Percentiles rank a stretch among this genome's conserved stretches.
Evolutionary conservation across 805 yeast genomes (phyloP).

Genomic region (Hanseniaspora occidentalis): DNA sequence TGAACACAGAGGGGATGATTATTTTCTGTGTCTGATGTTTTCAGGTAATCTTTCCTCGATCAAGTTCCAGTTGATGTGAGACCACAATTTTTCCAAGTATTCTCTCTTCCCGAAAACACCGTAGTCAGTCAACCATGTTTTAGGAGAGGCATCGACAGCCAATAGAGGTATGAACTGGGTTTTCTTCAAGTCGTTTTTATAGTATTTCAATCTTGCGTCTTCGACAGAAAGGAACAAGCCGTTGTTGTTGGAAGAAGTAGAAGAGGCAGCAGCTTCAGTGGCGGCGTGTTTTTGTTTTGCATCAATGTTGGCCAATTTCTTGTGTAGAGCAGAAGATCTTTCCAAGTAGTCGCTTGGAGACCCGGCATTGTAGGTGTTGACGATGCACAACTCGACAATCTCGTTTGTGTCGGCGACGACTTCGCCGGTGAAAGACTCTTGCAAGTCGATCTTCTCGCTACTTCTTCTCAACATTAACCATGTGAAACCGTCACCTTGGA

Average conservation of each 20-base stretch:
- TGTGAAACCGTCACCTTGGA: constrained; percentile 82
- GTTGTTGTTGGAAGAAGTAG: constrained; percentile 3
- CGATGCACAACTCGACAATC: constrained; percentile 34
- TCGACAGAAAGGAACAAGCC: constrained; percentile 19
- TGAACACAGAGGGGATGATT: constrained; percentile 2
- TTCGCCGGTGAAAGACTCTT: constrained; percentile 1
- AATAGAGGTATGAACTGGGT: constrained; percentile 40
- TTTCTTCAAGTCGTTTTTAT: constrained; percentile 13
- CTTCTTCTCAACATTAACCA: constrained; percentile 63
- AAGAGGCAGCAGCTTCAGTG: constrained; percentile 5
- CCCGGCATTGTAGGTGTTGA: constrained; percentile 86
- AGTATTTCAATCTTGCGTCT: constrained; percentile 25
- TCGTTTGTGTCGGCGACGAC: constrained; percentile 6
- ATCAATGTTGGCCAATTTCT: background rate
- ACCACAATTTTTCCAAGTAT: constrained; percentile 56
- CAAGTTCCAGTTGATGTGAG: constrained; percentile 59
- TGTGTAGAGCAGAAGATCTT: background rate
- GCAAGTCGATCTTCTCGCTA: constrained; percentile 7
- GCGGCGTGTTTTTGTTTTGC: constrained; percentile 7
- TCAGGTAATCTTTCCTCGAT: constrained; percentile 36
- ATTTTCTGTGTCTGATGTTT: background rate
- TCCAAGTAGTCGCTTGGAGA: constrained; percentile 44
- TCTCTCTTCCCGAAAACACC: constrained; percentile 63
- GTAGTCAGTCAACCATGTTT: constrained; percentile 58
- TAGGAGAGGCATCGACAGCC: constrained; percentile 62